Evolutionary conservation across 768 basidiomycete species (phyloP).

Genomic region (Naganishia randhawae): DNA sequence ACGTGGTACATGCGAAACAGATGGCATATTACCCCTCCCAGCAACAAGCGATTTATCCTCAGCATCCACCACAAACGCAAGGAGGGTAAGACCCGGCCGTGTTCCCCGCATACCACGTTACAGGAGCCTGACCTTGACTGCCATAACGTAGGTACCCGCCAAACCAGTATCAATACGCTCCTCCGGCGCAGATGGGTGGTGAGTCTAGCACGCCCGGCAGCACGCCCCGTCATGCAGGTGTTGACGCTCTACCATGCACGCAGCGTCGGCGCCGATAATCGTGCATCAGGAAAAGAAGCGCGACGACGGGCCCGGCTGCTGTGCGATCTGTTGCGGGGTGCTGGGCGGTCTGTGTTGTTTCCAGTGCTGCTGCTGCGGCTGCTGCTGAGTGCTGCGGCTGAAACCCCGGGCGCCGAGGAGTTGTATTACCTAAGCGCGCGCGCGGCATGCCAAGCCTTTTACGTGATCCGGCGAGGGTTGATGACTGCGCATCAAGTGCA

Average conservation of each 20-base stretch:
- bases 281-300: neutral
- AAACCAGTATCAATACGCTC: slow-evolving; percentile 13
- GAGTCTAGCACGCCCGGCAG: neutral
- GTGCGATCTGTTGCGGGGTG: slow-evolving; percentile 5
- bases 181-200: neutral
- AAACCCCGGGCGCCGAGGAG: neutral
- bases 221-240: neutral
- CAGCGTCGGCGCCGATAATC: neutral
- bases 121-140: no score
- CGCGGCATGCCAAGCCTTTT: neutral
- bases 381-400: neutral
- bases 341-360: slow-evolving; percentile 3
- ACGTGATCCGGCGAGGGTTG: no score
- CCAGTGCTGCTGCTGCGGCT: slow-evolving; percentile 18
- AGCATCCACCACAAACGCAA: neutral
- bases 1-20: neutral
- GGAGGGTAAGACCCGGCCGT: neutral
- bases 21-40: slow-evolving; percentile 1
- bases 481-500: no score
- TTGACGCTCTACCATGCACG: neutral
- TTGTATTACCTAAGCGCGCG: neutral
- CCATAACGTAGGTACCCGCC: neutral
- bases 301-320: slow-evolving; percentile 10
- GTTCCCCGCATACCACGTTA: no score
- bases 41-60: neutral